Percentiles rank a stretch among this genome's conserved stretches.
Evolutionary conservation across 1,139 yeast species (phyloP).

Genomic region (Nakaseomyces sp.): DNA sequence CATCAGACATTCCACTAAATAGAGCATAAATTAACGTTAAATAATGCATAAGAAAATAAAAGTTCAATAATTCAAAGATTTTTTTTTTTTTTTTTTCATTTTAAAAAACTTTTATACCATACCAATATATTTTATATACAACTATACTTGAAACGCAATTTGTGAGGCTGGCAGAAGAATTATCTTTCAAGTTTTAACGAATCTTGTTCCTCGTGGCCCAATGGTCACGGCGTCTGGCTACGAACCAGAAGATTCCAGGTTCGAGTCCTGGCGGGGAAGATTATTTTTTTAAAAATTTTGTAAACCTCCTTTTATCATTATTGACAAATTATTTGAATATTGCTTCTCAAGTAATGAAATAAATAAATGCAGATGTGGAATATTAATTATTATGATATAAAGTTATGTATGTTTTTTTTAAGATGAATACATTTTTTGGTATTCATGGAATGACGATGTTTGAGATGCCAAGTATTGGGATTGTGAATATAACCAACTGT

Average conservation of each 20-base stretch:
- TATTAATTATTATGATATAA: not conserved
- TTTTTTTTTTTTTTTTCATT: no score
- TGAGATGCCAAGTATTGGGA: not conserved
- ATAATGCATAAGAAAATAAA: not conserved
- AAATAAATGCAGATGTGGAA: no score
- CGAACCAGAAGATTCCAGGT: conserved; percentile 93
- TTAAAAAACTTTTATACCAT: no score
- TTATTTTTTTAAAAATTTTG: conserved; percentile 31
- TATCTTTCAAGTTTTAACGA: not conserved
- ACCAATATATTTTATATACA: no score
- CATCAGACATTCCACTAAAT: not conserved
- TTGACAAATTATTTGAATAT: not conserved
- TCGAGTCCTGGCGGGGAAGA: conserved; percentile 95
- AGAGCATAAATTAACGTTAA: not conserved
- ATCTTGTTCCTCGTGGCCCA: conserved; percentile 73
- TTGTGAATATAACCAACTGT: conserved; percentile 18
- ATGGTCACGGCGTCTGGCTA: conserved; percentile 92
- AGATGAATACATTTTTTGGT: not conserved
- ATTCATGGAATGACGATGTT: not conserved
- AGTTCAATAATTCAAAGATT: no score
- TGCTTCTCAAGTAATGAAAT: no score
- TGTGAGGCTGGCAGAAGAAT: not conserved
- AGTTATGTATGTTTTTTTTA: not conserved
- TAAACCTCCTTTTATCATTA: not conserved
- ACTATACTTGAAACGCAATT: no score